Conservation (phyloP, 1,284 basidiomycete species). For the Ganoderma lingzhi region DNA sequence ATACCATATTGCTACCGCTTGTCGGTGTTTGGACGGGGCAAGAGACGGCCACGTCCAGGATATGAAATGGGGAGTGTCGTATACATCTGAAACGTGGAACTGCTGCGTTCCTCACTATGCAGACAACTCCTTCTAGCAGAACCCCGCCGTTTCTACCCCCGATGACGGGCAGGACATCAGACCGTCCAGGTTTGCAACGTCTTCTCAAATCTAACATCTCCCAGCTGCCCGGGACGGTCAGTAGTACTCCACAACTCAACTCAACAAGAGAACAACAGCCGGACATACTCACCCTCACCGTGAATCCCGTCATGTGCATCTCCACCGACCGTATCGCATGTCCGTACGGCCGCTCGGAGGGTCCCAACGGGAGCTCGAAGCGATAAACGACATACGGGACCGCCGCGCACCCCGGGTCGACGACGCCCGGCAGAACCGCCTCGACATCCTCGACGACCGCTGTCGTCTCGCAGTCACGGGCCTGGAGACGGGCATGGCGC, state of each 20-base stretch:
- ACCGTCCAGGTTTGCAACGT: not conserved
- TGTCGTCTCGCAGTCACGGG: too few species aligned
- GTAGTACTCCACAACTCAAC: not conserved
- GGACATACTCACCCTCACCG: not conserved
- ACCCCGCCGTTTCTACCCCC: not conserved
- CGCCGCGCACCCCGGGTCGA: not conserved
- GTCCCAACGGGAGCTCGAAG: not conserved
- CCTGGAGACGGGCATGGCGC: not conserved
- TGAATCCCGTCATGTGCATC: not conserved
- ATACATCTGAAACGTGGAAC: too few species aligned
- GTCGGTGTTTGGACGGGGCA: too few species aligned
- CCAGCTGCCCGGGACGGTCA: not conserved
- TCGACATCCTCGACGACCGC: not conserved
- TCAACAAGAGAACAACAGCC: not conserved
- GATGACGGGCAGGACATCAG: not conserved
- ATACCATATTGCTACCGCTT: too few species aligned
- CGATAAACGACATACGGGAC: slow-evolving; percentile 1
- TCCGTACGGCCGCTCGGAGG: not conserved
- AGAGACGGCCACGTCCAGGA: too few species aligned
- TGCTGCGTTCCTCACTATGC: too few species aligned
- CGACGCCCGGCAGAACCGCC: not conserved
- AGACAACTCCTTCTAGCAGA: not conserved
- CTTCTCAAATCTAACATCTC: too few species aligned
- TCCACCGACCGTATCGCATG: not conserved
- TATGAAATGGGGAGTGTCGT: too few species aligned